Evolutionary conservation across 2,329 filamentous ascomycete genomes (phyloP).

Genomic region (Colletotrichum sp.): DNA sequence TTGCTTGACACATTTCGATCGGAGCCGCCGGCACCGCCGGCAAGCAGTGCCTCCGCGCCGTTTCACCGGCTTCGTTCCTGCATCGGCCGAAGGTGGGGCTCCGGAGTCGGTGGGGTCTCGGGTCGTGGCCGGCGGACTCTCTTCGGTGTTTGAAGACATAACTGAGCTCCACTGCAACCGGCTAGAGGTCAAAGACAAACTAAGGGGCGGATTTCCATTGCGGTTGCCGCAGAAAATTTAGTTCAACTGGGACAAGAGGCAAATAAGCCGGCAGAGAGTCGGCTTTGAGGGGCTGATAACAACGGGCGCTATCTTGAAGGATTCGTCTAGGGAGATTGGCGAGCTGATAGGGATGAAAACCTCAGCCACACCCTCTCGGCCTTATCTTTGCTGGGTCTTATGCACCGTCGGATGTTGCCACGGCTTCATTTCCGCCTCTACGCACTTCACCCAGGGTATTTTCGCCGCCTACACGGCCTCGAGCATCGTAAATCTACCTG

Average conservation of each 20-base stretch:
- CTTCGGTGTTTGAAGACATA: not conserved
- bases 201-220: not conserved
- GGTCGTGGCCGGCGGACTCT: not conserved
- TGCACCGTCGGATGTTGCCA: not conserved
- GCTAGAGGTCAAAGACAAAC: not conserved
- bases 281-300: not conserved
- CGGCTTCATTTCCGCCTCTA: not conserved
- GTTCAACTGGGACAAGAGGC: not conserved
- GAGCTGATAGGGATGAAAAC: not conserved
- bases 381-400: not conserved
- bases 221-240: not conserved
- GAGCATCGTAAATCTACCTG: not conserved
- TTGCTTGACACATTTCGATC: constrained; percentile 22
- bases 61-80: not conserved
- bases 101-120: not conserved
- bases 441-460: not conserved
- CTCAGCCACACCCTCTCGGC: not conserved
- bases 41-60: constrained; percentile 25
- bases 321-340: not conserved
- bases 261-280: not conserved
- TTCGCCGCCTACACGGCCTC: not conserved
- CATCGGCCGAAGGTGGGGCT: not conserved
- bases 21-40: constrained; percentile 27
- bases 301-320: not conserved
- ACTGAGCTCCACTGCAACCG: not conserved